Evolutionary conservation across 2,329 filamentous ascomycete species (phyloP).

Genomic region (Fragosphaeria purpurea): DNA sequence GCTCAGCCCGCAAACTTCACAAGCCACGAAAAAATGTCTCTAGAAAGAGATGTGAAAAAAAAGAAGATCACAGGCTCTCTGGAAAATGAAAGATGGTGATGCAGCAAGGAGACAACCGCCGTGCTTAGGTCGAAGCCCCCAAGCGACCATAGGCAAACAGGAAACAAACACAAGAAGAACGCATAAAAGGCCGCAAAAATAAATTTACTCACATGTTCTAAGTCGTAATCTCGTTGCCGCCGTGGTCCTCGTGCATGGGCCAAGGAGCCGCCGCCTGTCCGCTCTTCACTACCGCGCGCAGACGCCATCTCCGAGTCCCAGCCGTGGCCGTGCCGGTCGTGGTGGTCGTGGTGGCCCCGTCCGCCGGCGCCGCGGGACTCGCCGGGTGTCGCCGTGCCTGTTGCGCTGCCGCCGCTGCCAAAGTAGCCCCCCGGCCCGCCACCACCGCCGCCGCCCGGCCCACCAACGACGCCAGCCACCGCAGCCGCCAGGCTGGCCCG

Average conservation of each 20-base stretch:
- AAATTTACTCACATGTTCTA: constrained; percentile 59
- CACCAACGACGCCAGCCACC: neutral
- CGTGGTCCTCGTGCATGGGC: constrained; percentile 59
- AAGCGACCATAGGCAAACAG: neutral
- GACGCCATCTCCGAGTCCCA: constrained; percentile 50
- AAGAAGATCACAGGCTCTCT: neutral
- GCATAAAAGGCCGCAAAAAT: neutral
- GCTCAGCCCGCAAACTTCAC: too few species aligned
- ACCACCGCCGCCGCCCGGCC: constrained; percentile 24
- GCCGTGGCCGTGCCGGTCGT: constrained; percentile 7
- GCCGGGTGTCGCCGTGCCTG: constrained; percentile 8
- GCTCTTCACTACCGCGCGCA: constrained; percentile 67
- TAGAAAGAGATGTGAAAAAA: neutral
- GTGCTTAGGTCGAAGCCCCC: neutral
- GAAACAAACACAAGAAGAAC: neutral
- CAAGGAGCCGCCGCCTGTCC: constrained; percentile 50
- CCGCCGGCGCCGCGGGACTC: constrained; percentile 5
- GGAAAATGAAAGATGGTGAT: neutral
- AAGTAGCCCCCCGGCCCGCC: neutral
- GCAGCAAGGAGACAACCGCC: neutral
- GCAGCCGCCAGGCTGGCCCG: constrained; percentile 23
- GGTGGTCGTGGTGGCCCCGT: constrained; percentile 4
- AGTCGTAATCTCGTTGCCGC: constrained; percentile 67
- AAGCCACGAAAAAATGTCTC: too few species aligned
- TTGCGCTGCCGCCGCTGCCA: constrained; percentile 1